Base-by-base conservation (phyloP, 192 early-diverging fungal species). In the Fimicolochytrium jonesii region DNA sequence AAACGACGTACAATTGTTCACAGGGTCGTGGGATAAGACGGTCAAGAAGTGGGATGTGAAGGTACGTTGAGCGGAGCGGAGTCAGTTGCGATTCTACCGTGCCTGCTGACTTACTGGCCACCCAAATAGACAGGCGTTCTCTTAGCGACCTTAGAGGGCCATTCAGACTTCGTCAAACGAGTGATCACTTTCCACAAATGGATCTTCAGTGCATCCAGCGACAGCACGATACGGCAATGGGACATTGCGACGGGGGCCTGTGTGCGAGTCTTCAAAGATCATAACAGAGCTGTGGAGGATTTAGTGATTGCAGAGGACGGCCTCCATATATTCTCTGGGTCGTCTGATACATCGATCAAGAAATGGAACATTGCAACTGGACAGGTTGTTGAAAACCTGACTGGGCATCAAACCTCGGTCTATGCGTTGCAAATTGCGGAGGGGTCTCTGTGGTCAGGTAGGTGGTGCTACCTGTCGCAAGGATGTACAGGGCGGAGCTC, bases 1-100 rank as follows among this genome's bases (percentile, higher is more conserved):
- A 11, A n/a, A 29, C 2, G 83, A 76, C 25, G 80, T 75, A 5
- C 84, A 77, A 33, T 70, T 94, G 20, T 81, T 91, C 49, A 95
- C 90, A 0, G 91, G 90, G 22, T 94, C 95, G 6, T 98, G 95
- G 95, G 95, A 98, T 74, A 95, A 93, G 71, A 86, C 87, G 0
- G 71, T 93, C 55, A 84, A 73, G 39, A 81, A 92, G 37, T 98
- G 93, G 92, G 74, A 91, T 44, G 75, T 84, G 1, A 79, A 89
- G 68, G 87, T 88, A 48, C 20, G 54, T 61, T 17, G 18, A 37
- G 29, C 34, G 17, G n/a, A n/a, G n/a, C n/a, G n/a, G n/a, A n/a
- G n/a, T n/a, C n/a, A n/a, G n/a, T n/a, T n/a, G n/a, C n/a, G n/a
- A n/a, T n/a, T n/a, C n/a, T n/a, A n/a, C n/a, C n/a, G n/a, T n/a